Evolutionary conservation across 345 rosid genomes (phyloP).

Genomic region (Rhodamnia rubescens): DNA sequence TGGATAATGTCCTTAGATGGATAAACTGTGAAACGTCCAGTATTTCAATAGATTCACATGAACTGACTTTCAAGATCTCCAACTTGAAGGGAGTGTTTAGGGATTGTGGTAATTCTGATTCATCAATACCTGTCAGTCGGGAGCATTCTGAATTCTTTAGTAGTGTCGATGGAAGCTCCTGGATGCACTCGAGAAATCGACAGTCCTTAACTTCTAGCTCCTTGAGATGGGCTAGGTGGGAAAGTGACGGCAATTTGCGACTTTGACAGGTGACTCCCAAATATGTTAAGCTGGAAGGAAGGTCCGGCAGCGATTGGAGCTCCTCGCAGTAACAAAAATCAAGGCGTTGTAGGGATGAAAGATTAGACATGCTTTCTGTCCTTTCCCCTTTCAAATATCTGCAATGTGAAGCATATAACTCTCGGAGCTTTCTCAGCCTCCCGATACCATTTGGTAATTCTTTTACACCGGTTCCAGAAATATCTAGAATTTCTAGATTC

Average conservation of each 20-base stretch:
- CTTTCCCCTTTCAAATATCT: background rate
- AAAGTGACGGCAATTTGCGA: background rate
- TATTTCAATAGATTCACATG: rapidly evolving
- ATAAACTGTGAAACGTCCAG: background rate
- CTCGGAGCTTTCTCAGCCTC: no score
- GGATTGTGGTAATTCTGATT: background rate
- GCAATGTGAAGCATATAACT: no score
- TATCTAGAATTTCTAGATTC: no score
- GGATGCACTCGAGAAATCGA: background rate
- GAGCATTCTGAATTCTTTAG: background rate
- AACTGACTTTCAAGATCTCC: rapidly evolving
- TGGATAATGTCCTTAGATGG: background rate
- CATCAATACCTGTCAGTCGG: background rate
- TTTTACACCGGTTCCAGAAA: no score
- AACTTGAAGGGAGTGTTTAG: background rate
- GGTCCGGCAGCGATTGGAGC: background rate
- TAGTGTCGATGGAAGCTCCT: background rate
- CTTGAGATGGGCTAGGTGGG: background rate
- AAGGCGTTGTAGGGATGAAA: background rate
- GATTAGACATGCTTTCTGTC: background rate
- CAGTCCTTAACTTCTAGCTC: background rate
- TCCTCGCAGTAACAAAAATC: rapidly evolving
- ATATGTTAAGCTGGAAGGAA: background rate
- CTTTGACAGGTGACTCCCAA: background rate
- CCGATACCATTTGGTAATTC: no score